A percentile compares a stretch with the other conserved stretches of the same genome.
These are phyloP conservation scores for Sporothrix globosa DNA, from an alignment of 2,329 filamentous ascomycete genomes.

Conservation along the genomic window DNA sequence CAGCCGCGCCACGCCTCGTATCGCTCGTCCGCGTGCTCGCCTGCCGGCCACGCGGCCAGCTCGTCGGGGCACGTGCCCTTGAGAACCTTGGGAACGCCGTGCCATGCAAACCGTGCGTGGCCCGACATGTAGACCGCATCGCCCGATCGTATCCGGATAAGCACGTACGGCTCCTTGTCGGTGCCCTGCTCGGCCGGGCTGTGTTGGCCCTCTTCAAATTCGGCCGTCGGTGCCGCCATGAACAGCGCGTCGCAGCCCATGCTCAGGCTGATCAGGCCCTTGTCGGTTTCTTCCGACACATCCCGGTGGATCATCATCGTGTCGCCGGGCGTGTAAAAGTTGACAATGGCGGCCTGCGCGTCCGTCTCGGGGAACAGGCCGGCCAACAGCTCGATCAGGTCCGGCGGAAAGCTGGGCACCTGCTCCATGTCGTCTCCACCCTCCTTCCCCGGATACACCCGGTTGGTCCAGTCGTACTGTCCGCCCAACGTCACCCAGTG, in stretches of 20 bases:
- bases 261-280: slow-evolving; percentile 80
- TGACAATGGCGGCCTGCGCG: slow-evolving; percentile 89
- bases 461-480: slow-evolving; percentile 94
- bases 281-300: slow-evolving; percentile 81
- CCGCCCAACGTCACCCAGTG: slow-evolving; percentile 95
- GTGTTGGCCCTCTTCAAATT: slow-evolving; percentile 33
- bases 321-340: slow-evolving; percentile 88
- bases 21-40: slow-evolving; percentile 45
- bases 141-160: slow-evolving; percentile 75
- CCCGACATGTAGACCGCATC: slow-evolving; percentile 90
- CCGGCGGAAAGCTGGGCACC: slow-evolving; percentile 64
- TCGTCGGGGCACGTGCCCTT: slow-evolving; percentile 76
- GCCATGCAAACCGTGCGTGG: slow-evolving; percentile 85
- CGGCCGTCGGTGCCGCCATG: slow-evolving; percentile 67
- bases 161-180: slow-evolving; percentile 53
- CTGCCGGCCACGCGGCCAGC: slow-evolving; percentile 73
- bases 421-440: slow-evolving; percentile 43
- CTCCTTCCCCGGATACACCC: slow-evolving; percentile 70
- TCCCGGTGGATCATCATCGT: slow-evolving; percentile 92
- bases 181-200: background rate
- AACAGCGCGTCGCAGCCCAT: slow-evolving; percentile 91
- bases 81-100: slow-evolving; percentile 88
- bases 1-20: slow-evolving; percentile 78
- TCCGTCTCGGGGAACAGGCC: slow-evolving; percentile 74
- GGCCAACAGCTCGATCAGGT: slow-evolving; percentile 70